Conservation (phyloP, 2,329 filamentous ascomycete species). For the Pseudocercospora cruenta region DNA sequence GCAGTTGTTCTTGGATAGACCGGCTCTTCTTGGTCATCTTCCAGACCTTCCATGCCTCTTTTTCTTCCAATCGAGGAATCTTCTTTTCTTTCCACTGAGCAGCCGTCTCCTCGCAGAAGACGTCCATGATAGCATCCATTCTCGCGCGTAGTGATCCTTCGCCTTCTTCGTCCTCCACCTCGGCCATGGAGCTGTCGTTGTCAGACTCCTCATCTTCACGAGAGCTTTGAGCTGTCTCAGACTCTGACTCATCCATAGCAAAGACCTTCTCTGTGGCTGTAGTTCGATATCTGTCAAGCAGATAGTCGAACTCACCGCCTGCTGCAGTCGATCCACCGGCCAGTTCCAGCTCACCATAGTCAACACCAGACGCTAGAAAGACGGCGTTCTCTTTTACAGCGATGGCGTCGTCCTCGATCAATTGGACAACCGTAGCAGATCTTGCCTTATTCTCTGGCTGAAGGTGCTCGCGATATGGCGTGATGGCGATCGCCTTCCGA, state of each 20-base stretch:
- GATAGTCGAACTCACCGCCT: conserved; percentile 32
- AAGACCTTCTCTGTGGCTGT: conserved; percentile 43
- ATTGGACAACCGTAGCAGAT: conserved; percentile 40
- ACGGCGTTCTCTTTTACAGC: conserved; percentile 36
- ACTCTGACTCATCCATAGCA: conserved; percentile 21
- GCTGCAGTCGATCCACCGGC: conserved; percentile 15
- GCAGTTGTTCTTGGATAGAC: conserved; percentile 44
- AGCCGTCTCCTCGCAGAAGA: conserved; percentile 56
- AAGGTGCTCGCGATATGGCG: conserved; percentile 37
- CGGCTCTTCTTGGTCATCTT: conserved; percentile 53
- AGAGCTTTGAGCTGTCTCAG: conserved; percentile 19
- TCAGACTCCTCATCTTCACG: conserved; percentile 34
- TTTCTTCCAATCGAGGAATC: conserved; percentile 58
- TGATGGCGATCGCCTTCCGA: conserved; percentile 33
- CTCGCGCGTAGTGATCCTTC: conserved; percentile 42
- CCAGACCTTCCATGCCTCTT: conserved; percentile 68
- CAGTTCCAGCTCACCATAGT: conserved; percentile 15
- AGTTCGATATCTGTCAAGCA: conserved; percentile 31
- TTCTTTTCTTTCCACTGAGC: conserved; percentile 63
- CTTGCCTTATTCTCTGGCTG: conserved; percentile 21
- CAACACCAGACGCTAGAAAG: conserved; percentile 23
- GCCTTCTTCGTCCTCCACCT: conserved; percentile 55
- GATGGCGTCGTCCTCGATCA: conserved; percentile 17
- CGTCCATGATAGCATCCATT: conserved; percentile 58
- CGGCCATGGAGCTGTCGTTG: conserved; percentile 41